phyloP scores from a whole-genome alignment of 768 basidiomycete genomes.

The Psilocybe subaeruginosa region DNA sequence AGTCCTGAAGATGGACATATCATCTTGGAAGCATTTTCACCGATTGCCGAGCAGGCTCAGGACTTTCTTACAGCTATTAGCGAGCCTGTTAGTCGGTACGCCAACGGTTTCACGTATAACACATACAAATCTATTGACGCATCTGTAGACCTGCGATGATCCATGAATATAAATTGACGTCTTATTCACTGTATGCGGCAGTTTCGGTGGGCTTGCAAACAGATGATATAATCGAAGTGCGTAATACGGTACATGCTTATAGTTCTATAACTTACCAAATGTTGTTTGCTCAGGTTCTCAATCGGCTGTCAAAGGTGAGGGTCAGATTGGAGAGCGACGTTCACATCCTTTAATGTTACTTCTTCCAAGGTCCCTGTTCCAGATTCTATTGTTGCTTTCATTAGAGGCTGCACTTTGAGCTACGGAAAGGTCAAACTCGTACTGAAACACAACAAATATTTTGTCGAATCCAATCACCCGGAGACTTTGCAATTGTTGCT shows the following conservation, averaged over 20 bases:
- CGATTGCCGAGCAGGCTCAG: conserved; percentile 97
- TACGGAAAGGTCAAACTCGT: conserved; percentile 99
- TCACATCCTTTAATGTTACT: conserved; percentile 2
- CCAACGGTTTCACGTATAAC: conserved; percentile 16
- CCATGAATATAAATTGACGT: conserved; percentile 98
- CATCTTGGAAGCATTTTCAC: conserved; percentile 96
- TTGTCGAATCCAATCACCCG: conserved; percentile 93
- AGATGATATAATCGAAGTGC: conserved; percentile 96
- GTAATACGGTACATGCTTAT: conserved; percentile 34
- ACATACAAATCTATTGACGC: conserved; percentile 10
- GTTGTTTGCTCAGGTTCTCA: conserved; percentile 59
- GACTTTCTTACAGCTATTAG: conserved; percentile 98
- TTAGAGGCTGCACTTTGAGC: conserved; percentile 91
- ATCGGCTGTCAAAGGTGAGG: conserved; percentile 77
- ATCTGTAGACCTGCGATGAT: conserved; percentile 89
- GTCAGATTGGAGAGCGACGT: conserved; percentile 11
- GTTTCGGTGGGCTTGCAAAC: conserved; percentile 98
- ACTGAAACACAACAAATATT: conserved; percentile 97
- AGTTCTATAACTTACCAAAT: conserved; percentile 15
- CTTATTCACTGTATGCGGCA: conserved; percentile 97
- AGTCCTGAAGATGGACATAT: conserved; percentile 90
- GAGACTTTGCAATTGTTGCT: conserved; percentile 89
- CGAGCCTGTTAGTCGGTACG: conserved; percentile 97
- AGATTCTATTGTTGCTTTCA: conserved; percentile 81
- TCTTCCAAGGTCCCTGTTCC: conserved; percentile 86